Evolutionary conservation across 345 rosid species (phyloP).

Genomic region (Citropsis articulata): DNA sequence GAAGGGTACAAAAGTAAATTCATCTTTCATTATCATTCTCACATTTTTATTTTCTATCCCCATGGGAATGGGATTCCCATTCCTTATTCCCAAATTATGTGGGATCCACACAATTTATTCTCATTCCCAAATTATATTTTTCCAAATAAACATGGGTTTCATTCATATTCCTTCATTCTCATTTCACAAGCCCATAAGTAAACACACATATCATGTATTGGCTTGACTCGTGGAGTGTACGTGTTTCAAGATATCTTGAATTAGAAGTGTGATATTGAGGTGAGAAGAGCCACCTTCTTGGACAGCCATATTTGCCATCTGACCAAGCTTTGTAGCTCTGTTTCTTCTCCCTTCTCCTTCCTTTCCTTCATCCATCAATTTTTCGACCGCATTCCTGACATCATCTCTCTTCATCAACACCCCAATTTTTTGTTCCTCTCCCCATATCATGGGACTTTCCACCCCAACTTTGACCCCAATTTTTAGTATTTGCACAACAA

Average conservation of each 20-base stretch:
- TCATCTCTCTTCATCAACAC: background rate
- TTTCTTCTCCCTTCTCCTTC: conserved; percentile 9
- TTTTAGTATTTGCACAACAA: conserved; percentile 1
- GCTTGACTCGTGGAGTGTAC: background rate
- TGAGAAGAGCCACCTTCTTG: conserved; percentile 13
- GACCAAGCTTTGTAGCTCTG: background rate
- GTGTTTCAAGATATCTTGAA: background rate
- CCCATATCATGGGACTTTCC: background rate
- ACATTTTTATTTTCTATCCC: too few relatives aligned
- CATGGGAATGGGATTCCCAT: too few relatives aligned
- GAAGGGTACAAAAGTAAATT: too few relatives aligned
- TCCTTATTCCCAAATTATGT: too few relatives aligned
- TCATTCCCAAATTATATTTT: too few relatives aligned
- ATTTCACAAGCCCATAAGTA: too few relatives aligned
- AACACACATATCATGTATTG: too few relatives aligned
- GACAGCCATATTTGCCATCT: background rate
- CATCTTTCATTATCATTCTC: too few relatives aligned
- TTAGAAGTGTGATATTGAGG: background rate
- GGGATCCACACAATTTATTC: too few relatives aligned
- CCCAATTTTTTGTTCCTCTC: background rate
- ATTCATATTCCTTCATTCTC: too few relatives aligned
- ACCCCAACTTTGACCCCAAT: background rate
- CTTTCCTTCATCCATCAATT: background rate
- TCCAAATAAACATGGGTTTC: too few relatives aligned
- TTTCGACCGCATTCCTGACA: background rate